Evolutionary conservation across 768 basidiomycete species (phyloP).

Genomic region (Xanthoconium purpureum): DNA sequence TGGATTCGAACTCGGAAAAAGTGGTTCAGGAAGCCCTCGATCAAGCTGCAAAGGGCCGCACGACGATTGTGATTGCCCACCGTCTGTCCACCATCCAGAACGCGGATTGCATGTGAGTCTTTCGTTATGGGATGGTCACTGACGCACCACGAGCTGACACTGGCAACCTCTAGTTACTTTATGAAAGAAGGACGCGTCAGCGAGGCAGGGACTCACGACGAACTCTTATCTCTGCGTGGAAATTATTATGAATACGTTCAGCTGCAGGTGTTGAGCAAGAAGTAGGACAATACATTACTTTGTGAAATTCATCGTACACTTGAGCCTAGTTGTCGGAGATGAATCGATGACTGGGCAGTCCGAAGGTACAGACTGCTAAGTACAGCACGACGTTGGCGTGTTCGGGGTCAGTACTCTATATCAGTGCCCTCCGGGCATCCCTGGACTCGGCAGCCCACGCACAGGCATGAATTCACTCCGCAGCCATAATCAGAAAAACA

Average conservation of each 20-base stretch:
- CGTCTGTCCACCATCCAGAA: conserved; percentile 91
- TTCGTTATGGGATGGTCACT: not conserved
- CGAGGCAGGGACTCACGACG: conserved; percentile 86
- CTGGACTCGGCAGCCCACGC: too few relatives aligned
- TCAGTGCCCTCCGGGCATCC: too few relatives aligned
- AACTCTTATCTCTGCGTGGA: conserved; percentile 61
- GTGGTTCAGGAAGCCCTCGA: conserved; percentile 95
- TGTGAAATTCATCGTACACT: too few relatives aligned
- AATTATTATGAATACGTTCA: conserved; percentile 88
- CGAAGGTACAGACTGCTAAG: too few relatives aligned
- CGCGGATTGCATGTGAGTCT: conserved; percentile 77
- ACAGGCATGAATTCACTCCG: too few relatives aligned
- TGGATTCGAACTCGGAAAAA: conserved; percentile 89
- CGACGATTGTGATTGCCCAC: conserved; percentile 94
- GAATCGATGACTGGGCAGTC: too few relatives aligned
- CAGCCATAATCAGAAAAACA: too few relatives aligned
- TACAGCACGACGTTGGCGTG: too few relatives aligned
- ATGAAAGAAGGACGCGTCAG: conserved; percentile 83
- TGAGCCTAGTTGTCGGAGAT: too few relatives aligned
- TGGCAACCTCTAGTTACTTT: conserved; percentile 60
- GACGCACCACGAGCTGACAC: conserved; percentile 2
- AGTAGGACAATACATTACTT: too few relatives aligned
- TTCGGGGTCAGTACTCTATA: too few relatives aligned
- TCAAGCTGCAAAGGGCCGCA: conserved; percentile 85
- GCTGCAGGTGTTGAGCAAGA: conserved; percentile 66